These are phyloP conservation scores for Phytophthora sansomeana DNA, from an alignment of 352 stramenopile genomes.

Conservation along the genomic window DNA sequence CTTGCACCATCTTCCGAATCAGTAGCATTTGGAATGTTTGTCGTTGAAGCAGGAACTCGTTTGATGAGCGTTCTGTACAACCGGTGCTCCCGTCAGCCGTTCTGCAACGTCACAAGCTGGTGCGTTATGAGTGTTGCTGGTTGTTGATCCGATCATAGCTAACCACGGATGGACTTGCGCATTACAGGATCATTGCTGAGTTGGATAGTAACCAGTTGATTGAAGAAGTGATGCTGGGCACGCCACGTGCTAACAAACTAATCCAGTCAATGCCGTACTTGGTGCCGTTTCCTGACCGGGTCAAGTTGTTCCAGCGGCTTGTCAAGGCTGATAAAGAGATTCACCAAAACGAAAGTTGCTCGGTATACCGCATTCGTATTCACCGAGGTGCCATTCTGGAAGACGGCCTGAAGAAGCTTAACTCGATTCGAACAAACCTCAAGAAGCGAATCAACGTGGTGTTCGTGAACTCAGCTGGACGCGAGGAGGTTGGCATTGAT, in stretches of 20 bases:
- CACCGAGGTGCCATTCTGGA: constrained; percentile 77
- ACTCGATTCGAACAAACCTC: constrained; percentile 82
- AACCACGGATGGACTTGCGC: neutral
- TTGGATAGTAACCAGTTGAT: constrained; percentile 67
- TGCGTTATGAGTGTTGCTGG: constrained; percentile 30
- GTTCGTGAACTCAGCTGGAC: constrained; percentile 90
- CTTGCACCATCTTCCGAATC: constrained; percentile 34
- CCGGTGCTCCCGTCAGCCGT: constrained; percentile 69
- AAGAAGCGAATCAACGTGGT: constrained; percentile 88
- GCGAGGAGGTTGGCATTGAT: constrained; percentile 96
- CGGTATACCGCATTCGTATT: constrained; percentile 72
- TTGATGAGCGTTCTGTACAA: constrained; percentile 75
- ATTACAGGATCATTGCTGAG: constrained; percentile 58
- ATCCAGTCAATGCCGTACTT: constrained; percentile 82
- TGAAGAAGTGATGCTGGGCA: constrained; percentile 59
- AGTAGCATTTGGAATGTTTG: constrained; percentile 60
- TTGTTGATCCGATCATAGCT: neutral
- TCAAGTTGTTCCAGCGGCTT: constrained; percentile 73
- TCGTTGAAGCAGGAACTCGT: constrained; percentile 61
- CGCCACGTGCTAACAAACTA: constrained; percentile 63
- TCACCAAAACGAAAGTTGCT: constrained; percentile 55
- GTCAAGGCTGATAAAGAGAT: constrained; percentile 61
- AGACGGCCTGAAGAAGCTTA: constrained; percentile 90
- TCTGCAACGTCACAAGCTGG: constrained; percentile 83
- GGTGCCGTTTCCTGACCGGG: constrained; percentile 73